Evolutionary conservation across 2,329 filamentous ascomycete genomes (phyloP), one percentile per base, ranked within the genome.

Genomic region (Incumbomyces delicatus): DNA sequence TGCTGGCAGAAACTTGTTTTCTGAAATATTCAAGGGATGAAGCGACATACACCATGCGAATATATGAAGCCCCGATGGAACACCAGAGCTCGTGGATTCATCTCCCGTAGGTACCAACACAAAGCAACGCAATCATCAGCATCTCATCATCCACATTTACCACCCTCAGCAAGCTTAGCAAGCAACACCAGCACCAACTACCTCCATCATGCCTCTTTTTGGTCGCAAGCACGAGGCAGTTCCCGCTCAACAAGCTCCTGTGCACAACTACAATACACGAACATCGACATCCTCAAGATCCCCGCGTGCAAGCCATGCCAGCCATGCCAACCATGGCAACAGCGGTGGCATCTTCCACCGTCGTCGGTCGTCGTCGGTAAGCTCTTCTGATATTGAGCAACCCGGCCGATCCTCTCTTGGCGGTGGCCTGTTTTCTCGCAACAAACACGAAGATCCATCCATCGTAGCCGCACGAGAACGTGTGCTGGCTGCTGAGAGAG

Each of bases 391-490:
- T 38, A 8, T 37, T 4, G 48, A 50, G 34, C 7, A 6, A 32
- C 36, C 27, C 2, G 38, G 44, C 37, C 50, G 53, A 7, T 52
- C 56, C 27, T 45, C 50, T 22, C 60, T 53, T 27, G 58, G 58
- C 29, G 53, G 56, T 12, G 52, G 57, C 4, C 53, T 53, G 11
- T 54, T 58, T 16, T 59, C 57, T 17, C 61, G 45, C 44, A 41
- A 41, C n/a, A 20, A 73, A 38, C 31, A 46, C 17, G 71, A 80
- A 52, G 81, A 85, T 62, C 77, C 79, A 0, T 75, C 70, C 52
- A 83, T 85, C 58, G 57, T 74, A 1, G 69, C 74, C 17, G 81
- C 81, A 0, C 70, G 76, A 3, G 76, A 84, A 63, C 73, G 76
- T 30, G 75, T 85, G 16, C 67, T 78, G 54, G 64, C 66, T 38